Evolutionary conservation across 441 rosid species (phyloP).

Genomic region (Geranium incanum): DNA sequence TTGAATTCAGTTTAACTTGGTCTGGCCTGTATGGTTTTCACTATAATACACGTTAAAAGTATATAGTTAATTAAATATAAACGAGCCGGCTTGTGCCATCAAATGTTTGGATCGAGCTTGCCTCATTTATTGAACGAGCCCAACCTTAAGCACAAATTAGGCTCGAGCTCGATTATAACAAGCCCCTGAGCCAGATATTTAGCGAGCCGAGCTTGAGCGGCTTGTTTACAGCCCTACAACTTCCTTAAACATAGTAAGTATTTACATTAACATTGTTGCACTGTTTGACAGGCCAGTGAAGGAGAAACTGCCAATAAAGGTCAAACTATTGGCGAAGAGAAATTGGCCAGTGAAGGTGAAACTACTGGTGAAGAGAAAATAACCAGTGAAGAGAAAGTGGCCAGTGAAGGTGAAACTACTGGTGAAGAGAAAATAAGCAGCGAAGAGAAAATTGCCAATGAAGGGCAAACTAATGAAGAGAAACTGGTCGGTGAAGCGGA

Average conservation of each 20-base stretch:
- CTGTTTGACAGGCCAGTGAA: background rate
- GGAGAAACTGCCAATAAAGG: background rate
- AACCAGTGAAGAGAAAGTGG: background rate
- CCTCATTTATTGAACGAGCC: too few species aligned
- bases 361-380: background rate
- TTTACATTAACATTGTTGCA: constrained; percentile 7
- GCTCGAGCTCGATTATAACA: too few species aligned
- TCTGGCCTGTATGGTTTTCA: too few species aligned
- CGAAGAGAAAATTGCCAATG: background rate
- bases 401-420: background rate
- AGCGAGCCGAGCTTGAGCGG: background rate
- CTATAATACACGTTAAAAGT: too few species aligned
- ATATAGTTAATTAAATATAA: too few species aligned
- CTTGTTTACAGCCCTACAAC: background rate
- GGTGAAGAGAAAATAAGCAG: background rate
- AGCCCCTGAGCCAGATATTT: too few species aligned
- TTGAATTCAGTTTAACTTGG: too few species aligned
- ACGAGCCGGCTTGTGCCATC: too few species aligned
- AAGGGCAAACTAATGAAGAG: background rate
- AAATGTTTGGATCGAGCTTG: too few species aligned
- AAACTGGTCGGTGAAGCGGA: background rate
- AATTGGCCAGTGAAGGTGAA: background rate
- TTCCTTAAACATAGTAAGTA: background rate
- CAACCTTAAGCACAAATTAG: too few species aligned
- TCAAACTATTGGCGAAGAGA: constrained; percentile 6